Conservation (phyloP, 2,329 filamentous ascomycete species). For the Talaromyces sp. region DNA sequence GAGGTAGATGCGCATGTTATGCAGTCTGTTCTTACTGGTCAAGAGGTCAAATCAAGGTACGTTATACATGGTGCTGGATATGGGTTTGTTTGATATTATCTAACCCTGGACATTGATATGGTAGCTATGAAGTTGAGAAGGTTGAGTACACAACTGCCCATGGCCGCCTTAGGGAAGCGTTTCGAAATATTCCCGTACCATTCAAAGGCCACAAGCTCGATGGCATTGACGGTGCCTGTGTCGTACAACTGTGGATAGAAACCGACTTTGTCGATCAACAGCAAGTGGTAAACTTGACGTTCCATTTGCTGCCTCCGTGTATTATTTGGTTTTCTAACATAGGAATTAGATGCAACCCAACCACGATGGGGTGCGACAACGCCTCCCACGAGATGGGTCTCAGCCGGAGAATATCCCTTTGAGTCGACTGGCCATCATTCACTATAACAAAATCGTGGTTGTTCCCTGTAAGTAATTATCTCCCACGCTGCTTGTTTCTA, state of each 20-base stretch:
- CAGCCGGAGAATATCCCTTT: background rate
- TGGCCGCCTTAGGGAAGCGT: background rate
- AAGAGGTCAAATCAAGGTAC: background rate
- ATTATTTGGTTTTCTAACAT: background rate
- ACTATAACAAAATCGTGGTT: background rate
- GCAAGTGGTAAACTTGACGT: background rate
- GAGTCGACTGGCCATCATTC: background rate
- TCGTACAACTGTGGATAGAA: background rate
- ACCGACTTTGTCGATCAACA: background rate
- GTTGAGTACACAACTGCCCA: background rate
- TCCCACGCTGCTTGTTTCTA: background rate
- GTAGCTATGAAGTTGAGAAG: background rate
- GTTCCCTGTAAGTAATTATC: background rate
- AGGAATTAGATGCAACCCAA: no score
- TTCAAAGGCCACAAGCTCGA: background rate
- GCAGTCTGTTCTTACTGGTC: background rate
- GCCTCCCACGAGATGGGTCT: background rate
- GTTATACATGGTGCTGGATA: background rate
- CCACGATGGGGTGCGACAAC: no score
- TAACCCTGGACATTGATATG: background rate
- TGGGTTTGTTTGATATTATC: background rate
- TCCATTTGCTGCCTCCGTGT: background rate
- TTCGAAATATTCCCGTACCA: no score
- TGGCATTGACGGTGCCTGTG: background rate
- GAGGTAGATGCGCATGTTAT: no score